Percentiles rank a stretch among this genome's conserved stretches.
Evolutionary conservation across 129 eudicot species (phyloP).

Genomic region (Chrysanthemum seticuspe): DNA sequence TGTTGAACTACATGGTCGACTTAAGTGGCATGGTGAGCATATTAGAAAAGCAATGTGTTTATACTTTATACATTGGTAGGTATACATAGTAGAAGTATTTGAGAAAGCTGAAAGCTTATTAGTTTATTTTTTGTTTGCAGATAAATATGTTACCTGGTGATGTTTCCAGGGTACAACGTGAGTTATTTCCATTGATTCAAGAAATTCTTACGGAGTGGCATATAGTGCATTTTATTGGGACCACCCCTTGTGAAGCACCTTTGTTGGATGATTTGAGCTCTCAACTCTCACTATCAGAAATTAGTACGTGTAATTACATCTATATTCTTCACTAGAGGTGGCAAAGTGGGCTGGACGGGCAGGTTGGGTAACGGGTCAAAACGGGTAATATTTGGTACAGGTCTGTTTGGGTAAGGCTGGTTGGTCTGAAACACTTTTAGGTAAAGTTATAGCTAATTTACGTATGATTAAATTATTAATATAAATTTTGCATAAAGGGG

Average conservation of each 20-base stretch:
- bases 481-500: too few species aligned
- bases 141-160: constrained; percentile 72
- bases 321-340: neutral
- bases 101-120: constrained; percentile 6
- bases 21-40: constrained; percentile 72
- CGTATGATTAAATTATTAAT: neutral
- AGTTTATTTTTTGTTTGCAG: constrained; percentile 42
- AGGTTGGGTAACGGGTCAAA: neutral
- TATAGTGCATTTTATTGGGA: constrained; percentile 68
- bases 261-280: constrained; percentile 79
- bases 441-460: too few species aligned
- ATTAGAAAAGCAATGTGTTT: too few species aligned
- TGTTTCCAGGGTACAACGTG: constrained; percentile 70
- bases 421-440: too few species aligned
- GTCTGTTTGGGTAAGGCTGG: too few species aligned
- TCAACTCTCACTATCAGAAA: constrained; percentile 71
- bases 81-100: neutral
- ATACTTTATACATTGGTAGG: neutral
- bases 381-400: neutral
- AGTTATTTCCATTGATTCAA: constrained; percentile 77
- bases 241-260: constrained; percentile 79
- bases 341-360: neutral
- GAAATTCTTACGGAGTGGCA: constrained; percentile 90
- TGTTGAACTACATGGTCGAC: constrained; percentile 73
- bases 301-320: constrained; percentile 47